Evolutionary conservation across 2,329 filamentous ascomycete genomes (phyloP).

Genomic region (Trichoderma cornu-damae): DNA sequence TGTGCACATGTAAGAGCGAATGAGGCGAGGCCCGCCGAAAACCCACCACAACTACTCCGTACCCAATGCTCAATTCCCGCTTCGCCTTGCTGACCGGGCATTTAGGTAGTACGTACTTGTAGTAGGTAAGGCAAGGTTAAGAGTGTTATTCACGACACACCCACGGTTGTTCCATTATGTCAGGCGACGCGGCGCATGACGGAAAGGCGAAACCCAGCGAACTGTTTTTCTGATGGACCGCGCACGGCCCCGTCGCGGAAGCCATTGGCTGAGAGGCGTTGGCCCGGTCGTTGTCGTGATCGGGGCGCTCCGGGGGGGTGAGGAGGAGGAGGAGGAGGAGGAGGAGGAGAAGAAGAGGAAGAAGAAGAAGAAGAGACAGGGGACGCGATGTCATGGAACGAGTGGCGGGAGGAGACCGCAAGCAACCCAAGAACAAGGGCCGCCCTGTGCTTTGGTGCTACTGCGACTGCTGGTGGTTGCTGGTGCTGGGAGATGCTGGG

Average conservation of each 20-base stretch:
- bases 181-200: constrained; percentile 16
- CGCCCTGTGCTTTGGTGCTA: constrained; percentile 4
- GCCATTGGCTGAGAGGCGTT: constrained; percentile 13
- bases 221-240: background rate
- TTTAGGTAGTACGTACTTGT: background rate
- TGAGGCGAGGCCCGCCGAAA: constrained; percentile 8
- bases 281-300: constrained; percentile 14
- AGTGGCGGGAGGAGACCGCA: background rate
- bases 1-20: background rate
- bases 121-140: background rate
- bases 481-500: background rate
- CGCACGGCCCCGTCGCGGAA: background rate
- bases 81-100: constrained; percentile 5
- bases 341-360: background rate
- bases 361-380: background rate
- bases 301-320: constrained; percentile 5
- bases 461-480: background rate
- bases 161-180: constrained; percentile 5
- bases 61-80: background rate
- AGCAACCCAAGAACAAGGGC: background rate
- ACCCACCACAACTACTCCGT: too few relatives aligned
- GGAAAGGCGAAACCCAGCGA: background rate
- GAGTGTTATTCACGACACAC: constrained; percentile 10
- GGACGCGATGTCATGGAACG: background rate
- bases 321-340: background rate